Evolutionary conservation across 495 filamentous ascomycete species (phyloP).

Genomic region (Acidiella bohemica): DNA sequence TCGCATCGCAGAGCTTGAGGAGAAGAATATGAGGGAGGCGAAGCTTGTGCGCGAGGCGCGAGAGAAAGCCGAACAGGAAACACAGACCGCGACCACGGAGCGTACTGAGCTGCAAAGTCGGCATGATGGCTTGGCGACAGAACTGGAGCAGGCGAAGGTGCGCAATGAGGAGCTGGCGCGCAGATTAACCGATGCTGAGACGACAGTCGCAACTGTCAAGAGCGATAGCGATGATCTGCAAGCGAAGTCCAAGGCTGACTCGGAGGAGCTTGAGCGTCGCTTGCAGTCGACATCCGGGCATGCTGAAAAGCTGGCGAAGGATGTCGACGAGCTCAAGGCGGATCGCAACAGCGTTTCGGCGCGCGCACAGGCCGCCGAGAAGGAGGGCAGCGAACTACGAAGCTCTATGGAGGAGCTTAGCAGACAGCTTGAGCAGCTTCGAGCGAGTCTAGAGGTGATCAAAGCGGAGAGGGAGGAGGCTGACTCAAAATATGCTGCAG

Average conservation of each 20-base stretch:
- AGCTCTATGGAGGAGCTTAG: too few relatives aligned
- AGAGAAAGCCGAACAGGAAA: background rate
- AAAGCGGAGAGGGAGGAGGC: too few relatives aligned
- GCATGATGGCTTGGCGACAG: background rate
- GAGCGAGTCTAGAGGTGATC: too few relatives aligned
- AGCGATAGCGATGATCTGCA: background rate
- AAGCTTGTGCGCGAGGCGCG: background rate
- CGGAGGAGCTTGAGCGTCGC: background rate
- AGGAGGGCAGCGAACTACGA: too few relatives aligned
- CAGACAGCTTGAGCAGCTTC: too few relatives aligned
- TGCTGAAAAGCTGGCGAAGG: too few relatives aligned
- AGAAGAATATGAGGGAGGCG: background rate
- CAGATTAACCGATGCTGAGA: conserved; percentile 6
- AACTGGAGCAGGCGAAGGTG: background rate
- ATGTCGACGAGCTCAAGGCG: background rate
- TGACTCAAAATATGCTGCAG: too few relatives aligned
- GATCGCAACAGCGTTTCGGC: too few relatives aligned
- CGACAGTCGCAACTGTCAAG: background rate
- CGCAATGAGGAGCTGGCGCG: conserved; percentile 8
- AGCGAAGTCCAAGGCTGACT: background rate
- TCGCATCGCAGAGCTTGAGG: conserved; percentile 1
- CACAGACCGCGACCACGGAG: background rate
- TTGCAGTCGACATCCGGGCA: background rate
- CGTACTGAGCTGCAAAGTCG: background rate
- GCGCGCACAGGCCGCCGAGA: too few relatives aligned